Conservation (phyloP, 148 eudicot species). For the Dysphania ambrosioides region DNA sequence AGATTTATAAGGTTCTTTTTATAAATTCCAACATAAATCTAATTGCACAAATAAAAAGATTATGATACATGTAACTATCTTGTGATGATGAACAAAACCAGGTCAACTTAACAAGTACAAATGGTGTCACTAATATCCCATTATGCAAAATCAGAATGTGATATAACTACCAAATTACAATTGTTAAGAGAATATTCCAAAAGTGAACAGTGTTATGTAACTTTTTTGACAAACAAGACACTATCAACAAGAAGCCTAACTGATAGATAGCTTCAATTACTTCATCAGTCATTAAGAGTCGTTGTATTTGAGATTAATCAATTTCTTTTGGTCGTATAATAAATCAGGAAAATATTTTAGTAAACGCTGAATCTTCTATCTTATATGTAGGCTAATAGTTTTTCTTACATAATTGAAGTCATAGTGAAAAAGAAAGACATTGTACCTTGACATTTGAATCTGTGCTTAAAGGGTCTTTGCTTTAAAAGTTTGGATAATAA, state of each 20-base stretch:
- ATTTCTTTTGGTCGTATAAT: too few relatives aligned
- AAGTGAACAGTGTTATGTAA: background rate
- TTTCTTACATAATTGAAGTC: background rate
- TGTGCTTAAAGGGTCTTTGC: background rate
- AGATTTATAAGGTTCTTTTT: too few relatives aligned
- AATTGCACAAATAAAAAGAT: too few relatives aligned
- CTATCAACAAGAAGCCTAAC: background rate
- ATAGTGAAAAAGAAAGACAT: too few relatives aligned
- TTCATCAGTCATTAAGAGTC: background rate
- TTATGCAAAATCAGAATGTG: background rate
- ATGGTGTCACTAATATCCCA: background rate
- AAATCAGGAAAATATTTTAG: too few relatives aligned
- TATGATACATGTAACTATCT: background rate
- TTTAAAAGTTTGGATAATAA: too few relatives aligned
- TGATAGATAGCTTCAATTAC: background rate
- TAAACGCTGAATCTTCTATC: too few relatives aligned
- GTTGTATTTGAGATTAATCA: too few relatives aligned
- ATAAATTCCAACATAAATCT: too few relatives aligned
- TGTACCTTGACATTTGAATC: too few relatives aligned
- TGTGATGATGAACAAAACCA: background rate
- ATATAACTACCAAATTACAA: background rate
- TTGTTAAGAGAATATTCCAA: background rate
- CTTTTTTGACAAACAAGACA: background rate
- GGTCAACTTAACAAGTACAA: background rate
- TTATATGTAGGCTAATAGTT: too few relatives aligned